Base-by-base conservation (phyloP, 2,329 filamentous ascomycete species). In the Catunica adiposa region DNA sequence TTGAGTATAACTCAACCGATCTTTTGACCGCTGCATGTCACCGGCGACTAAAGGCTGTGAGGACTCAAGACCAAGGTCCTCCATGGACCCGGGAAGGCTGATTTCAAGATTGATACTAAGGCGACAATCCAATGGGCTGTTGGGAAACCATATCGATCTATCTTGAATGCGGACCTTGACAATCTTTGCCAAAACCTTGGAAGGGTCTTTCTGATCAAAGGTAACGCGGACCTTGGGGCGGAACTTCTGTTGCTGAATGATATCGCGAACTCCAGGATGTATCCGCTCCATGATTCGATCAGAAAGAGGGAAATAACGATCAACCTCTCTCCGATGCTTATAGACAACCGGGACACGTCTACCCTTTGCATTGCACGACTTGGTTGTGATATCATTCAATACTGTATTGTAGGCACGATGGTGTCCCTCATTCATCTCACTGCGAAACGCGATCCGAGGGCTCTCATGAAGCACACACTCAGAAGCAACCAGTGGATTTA, bases 91-190 rank as follows among this genome's bases (percentile, higher is more conserved):
- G 2, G 88, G 77, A 72, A 83, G 94, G 55, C 83, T 78, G 78
- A 94, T 89, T 78, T 98, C 94, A 1, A 98, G 77, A 65, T 95
- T 97, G 64, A 98, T 82, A 63, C 88, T 94, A 62, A 98, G 83
- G 9, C 92, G 86, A 69, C 89, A 95, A 68, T 98, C 92, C 64
- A 96, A 86, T 2, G 80, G 79, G 7, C 77, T 78, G 52, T 73
- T 72, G 0, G 92, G 90, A 62, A 88, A 84, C 68, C 85, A 83
- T 17, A 98, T 77, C 63, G 95, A 85, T n/a, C 96, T 71, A 66
- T 98, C 89, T 25, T 80, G 82, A 14, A 97, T 75, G n/a, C 89
- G 81, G 25, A 83, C 81, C 71, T 98, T 98, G 68, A 98, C 81
- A 63, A 98, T 96, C 66, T 86, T 89, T 58, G 82, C 83, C 9